Percentiles rank a stretch among this genome's conserved stretches.
phyloP scores from a whole-genome alignment of 148 eudicot genomes.

The Silene conica region DNA sequence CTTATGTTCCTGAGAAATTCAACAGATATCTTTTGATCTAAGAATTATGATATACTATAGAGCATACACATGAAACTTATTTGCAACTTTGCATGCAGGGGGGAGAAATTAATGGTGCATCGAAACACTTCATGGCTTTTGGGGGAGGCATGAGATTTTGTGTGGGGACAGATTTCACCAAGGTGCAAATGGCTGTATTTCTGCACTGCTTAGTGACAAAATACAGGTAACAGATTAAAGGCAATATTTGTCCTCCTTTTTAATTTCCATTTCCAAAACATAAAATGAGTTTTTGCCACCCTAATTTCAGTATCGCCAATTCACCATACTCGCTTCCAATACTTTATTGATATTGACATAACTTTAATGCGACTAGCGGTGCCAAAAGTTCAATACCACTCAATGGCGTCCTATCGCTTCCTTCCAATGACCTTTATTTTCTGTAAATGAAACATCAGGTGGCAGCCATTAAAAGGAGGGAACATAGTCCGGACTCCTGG shows the following conservation, averaged over 20 bases:
- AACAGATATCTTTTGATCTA: neutral
- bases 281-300: neutral
- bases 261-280: neutral
- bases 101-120: constrained; percentile 51
- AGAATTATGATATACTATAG: neutral
- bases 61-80: constrained; percentile 2
- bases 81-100: constrained; percentile 32
- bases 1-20: neutral
- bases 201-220: constrained; percentile 76
- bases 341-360: too few species aligned
- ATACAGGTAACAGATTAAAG: constrained; percentile 43
- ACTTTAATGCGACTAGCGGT: neutral
- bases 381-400: neutral
- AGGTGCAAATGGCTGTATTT: constrained; percentile 73
- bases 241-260: neutral
- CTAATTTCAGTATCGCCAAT: neutral
- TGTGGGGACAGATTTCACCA: constrained; percentile 75
- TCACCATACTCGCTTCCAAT: neutral
- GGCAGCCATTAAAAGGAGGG: constrained; percentile 62
- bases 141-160: constrained; percentile 91
- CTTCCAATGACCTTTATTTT: neutral
- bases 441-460: constrained; percentile 38
- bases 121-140: constrained; percentile 84
- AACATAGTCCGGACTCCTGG: constrained; percentile 67
- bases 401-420: neutral